Conservation (phyloP, 2,329 filamentous ascomycete species). For the Tolypocladium inflatum region DNA sequence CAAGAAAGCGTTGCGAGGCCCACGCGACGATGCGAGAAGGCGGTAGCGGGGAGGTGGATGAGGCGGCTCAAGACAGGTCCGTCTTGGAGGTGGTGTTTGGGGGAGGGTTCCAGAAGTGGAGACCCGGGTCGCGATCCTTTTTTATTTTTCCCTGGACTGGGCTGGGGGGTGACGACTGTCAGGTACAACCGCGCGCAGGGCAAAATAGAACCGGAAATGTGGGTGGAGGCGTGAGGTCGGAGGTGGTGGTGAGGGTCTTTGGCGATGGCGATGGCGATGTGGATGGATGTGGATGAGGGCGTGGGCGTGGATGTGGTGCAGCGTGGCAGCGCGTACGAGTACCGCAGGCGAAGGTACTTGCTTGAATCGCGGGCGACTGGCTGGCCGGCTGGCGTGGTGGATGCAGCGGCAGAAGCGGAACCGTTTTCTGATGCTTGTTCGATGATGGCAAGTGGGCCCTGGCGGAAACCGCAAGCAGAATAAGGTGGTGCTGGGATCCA, state of each 20-base stretch:
- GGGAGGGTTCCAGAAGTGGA: conserved; percentile 35
- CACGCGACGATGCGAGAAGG: conserved; percentile 15
- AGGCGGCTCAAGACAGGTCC: conserved; percentile 26
- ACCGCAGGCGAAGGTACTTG: conserved; percentile 1
- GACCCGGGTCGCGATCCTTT: conserved; percentile 32
- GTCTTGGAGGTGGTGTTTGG: conserved; percentile 30
- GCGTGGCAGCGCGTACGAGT: neutral
- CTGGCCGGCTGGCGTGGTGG: neutral
- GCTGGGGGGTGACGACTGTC: conserved; percentile 8
- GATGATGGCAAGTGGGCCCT: conserved; percentile 13
- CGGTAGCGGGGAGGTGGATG: conserved; percentile 24
- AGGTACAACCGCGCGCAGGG: conserved; percentile 11
- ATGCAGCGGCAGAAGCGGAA: conserved; percentile 10
- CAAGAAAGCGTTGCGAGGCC: conserved; percentile 10
- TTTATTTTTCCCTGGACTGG: conserved; percentile 17
- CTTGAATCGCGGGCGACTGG: conserved; percentile 1
- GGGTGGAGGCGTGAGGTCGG: conserved; percentile 11
- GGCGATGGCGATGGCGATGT: neutral
- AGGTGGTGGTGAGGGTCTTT: neutral
- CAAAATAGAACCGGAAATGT: conserved; percentile 15
- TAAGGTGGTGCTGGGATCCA: conserved; percentile 11
- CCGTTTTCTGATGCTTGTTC: conserved; percentile 12
- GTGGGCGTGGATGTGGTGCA: neutral
- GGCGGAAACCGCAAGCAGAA: conserved; percentile 14
- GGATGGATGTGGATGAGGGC: neutral